A percentile compares a stretch with the other conserved stretches of the same genome.
These are phyloP conservation scores for Tilletia indica DNA, from an alignment of 1,284 basidiomycete genomes.

Conservation along the genomic window DNA sequence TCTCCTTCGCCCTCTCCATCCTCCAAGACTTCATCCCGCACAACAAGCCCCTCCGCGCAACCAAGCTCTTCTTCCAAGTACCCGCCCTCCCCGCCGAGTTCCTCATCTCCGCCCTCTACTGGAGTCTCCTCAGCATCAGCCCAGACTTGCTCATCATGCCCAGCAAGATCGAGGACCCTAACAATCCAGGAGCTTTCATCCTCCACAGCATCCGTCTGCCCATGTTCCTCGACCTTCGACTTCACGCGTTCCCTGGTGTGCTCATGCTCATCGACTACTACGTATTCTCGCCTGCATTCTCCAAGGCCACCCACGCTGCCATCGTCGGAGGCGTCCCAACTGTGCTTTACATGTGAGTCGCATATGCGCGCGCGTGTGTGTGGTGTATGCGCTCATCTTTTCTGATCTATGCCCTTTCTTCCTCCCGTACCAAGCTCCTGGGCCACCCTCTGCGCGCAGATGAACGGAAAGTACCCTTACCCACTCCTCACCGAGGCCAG, in stretches of 20 bases:
- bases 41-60: neutral
- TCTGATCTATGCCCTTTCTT: neutral
- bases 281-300: constrained; percentile 5
- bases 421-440: constrained; percentile 27
- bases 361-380: neutral
- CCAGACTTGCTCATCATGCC: constrained; percentile 37
- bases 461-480: constrained; percentile 38
- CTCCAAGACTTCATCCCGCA: constrained; percentile 5
- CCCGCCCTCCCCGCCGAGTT: constrained; percentile 34
- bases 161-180: constrained; percentile 29
- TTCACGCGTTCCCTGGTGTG: constrained; percentile 43
- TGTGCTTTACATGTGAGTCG: neutral
- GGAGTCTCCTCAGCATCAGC: constrained; percentile 33
- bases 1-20: constrained; percentile 1
- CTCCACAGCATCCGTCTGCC: constrained; percentile 33
- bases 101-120: constrained; percentile 41
- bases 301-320: neutral
- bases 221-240: constrained; percentile 32
- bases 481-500: constrained; percentile 36
- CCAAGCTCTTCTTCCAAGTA: constrained; percentile 12
- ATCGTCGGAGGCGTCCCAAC: constrained; percentile 3
- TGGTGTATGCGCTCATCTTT: too few relatives aligned
- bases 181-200: constrained; percentile 34
- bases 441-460: constrained; percentile 34
- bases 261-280: constrained; percentile 19